phyloP scores from a whole-genome alignment of 441 rosid species.

The Gossypium gossypioides region DNA sequence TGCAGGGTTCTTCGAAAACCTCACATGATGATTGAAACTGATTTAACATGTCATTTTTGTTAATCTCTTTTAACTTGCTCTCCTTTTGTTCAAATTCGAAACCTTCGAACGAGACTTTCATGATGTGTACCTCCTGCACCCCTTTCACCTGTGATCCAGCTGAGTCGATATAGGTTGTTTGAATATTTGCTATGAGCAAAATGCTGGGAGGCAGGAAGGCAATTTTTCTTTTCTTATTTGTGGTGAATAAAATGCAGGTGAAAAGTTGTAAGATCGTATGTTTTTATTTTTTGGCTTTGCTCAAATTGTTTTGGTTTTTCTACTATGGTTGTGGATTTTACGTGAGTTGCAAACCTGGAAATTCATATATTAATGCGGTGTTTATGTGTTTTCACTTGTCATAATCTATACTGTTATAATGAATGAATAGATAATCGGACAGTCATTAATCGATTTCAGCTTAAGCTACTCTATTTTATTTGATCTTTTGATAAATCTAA shows the following conservation, averaged over 20 bases:
- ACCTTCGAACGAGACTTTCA: slow-evolving; percentile 16
- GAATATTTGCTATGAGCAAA: slow-evolving; percentile 14
- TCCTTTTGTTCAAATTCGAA: slow-evolving; percentile 9
- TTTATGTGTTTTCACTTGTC: too few relatives aligned
- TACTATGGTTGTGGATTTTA: neutral
- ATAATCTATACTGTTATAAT: too few relatives aligned
- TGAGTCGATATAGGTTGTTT: slow-evolving; percentile 22
- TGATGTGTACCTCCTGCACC: slow-evolving; percentile 19
- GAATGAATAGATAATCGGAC: too few relatives aligned
- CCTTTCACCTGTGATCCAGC: slow-evolving; percentile 29
- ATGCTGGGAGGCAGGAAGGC: slow-evolving; percentile 24
- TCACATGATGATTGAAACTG: slow-evolving; percentile 27
- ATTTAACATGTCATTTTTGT: slow-evolving; percentile 15
- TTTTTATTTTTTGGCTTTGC: slow-evolving; percentile 3
- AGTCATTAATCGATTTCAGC: too few relatives aligned
- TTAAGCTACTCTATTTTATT: too few relatives aligned
- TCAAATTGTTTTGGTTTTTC: neutral
- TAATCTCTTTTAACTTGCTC: neutral
- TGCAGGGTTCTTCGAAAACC: slow-evolving; percentile 31
- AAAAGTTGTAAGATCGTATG: slow-evolving; percentile 20
- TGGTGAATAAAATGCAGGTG: slow-evolving; percentile 47
- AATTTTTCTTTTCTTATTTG: slow-evolving; percentile 28
- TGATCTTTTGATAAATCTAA: too few relatives aligned
- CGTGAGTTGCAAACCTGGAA: neutral
- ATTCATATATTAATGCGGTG: too few relatives aligned